These are phyloP conservation scores for Backusella morwellensis DNA, from an alignment of 192 early-diverging fungal species.

Conservation along the genomic window DNA sequence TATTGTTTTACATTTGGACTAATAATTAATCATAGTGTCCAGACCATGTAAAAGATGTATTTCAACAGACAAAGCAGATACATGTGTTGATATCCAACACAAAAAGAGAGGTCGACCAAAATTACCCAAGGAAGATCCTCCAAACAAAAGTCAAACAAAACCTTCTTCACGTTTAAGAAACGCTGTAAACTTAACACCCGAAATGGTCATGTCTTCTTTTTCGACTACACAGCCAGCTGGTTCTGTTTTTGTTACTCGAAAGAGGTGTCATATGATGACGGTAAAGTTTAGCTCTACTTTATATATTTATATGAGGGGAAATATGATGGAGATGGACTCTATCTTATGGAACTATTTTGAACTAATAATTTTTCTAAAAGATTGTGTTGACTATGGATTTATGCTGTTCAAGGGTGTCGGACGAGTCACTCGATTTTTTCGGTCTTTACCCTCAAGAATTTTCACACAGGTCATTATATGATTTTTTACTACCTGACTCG, in stretches of 20 bases:
- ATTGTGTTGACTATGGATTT: conserved; percentile 47
- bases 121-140: conserved; percentile 64
- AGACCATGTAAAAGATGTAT: conserved; percentile 79
- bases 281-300: neutral
- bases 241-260: neutral
- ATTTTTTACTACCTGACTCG: conserved; percentile 37
- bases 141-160: conserved; percentile 61
- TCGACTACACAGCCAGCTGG: neutral
- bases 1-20: neutral
- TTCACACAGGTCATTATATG: conserved; percentile 45
- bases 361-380: neutral
- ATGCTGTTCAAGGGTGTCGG: conserved; percentile 48
- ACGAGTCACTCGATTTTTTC: conserved; percentile 46
- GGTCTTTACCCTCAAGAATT: conserved; percentile 53
- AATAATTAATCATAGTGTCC: neutral
- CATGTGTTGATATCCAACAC: conserved; percentile 85
- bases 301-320: neutral
- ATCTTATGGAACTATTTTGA: neutral
- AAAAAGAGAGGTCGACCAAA: conserved; percentile 82
- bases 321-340: neutral
- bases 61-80: conserved; percentile 66
- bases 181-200: neutral
- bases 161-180: conserved; percentile 23
- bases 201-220: conserved; percentile 6
- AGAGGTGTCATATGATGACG: conserved; percentile 6